phyloP scores from a whole-genome alignment of 2,329 filamentous ascomycete genomes.

The Chalaropsis ovoidea region DNA sequence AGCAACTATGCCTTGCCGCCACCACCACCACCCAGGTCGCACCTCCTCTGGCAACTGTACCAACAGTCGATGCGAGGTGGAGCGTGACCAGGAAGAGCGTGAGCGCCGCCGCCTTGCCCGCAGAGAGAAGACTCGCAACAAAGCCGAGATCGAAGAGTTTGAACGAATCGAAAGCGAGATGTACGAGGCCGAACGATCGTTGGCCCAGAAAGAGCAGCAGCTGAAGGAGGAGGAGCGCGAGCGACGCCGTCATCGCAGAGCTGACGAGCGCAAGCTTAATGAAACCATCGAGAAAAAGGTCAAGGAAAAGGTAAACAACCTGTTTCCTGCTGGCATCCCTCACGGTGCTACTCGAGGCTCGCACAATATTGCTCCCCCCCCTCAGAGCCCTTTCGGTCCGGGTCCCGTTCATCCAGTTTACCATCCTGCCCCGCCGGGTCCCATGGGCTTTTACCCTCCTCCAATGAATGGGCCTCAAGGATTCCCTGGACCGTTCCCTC shows the following conservation, averaged over 20 bases:
- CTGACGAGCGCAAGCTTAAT: background rate
- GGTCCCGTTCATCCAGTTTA: background rate
- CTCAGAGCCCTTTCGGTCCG: background rate
- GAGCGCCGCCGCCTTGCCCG: background rate
- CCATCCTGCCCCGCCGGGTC: background rate
- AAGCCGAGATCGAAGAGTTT: slow-evolving; percentile 1
- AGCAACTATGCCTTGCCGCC: background rate
- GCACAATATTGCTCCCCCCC: background rate
- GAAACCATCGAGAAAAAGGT: background rate
- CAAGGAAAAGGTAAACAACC: background rate
- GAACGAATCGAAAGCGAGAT: background rate
- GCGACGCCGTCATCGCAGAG: background rate
- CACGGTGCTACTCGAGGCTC: background rate
- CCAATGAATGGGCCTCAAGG: background rate
- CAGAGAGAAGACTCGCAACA: background rate
- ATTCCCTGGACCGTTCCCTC: background rate
- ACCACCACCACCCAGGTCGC: background rate
- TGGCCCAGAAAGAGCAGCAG: background rate
- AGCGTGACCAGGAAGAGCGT: background rate
- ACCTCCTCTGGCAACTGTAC: background rate
- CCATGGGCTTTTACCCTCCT: background rate
- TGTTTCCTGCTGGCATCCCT: background rate
- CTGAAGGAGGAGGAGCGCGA: background rate
- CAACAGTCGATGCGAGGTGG: background rate
- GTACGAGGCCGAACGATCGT: background rate